Conservation (phyloP, 768 basidiomycete genomes). For the Daedaleopsis sinensis region DNA sequence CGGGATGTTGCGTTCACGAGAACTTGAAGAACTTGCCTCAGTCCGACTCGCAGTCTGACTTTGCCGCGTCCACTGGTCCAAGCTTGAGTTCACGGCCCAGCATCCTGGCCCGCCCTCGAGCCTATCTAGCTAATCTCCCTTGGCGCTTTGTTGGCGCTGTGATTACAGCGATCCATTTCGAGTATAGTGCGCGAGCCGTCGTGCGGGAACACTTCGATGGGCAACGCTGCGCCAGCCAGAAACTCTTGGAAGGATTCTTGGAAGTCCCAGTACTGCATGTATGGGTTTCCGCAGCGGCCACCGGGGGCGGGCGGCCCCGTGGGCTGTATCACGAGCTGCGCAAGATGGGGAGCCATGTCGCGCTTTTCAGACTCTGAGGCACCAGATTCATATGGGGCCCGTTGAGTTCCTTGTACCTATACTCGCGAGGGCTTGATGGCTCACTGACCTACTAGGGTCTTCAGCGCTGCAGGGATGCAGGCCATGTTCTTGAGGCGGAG, state of each 20-base stretch:
- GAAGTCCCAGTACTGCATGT: not conserved
- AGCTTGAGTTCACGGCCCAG: not conserved
- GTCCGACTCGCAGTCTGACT: no score
- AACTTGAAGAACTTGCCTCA: no score
- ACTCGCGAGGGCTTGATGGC: no score
- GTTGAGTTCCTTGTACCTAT: no score
- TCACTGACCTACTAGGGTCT: not conserved
- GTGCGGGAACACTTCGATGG: not conserved
- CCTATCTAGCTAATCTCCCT: not conserved
- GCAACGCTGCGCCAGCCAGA: not conserved
- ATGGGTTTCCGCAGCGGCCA: not conserved
- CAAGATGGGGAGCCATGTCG: not conserved
- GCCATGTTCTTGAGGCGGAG: not conserved
- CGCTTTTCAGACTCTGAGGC: no score
- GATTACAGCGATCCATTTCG: no score
- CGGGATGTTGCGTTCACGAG: no score
- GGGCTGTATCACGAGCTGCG: not conserved
- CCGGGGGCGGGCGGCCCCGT: not conserved
- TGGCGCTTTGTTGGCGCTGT: not conserved
- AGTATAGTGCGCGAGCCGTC: no score
- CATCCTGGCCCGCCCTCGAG: not conserved
- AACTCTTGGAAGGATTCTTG: not conserved
- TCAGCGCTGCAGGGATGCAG: not conserved
- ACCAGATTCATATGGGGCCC: no score
- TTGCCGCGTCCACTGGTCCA: no score